A percentile compares a stretch with the other conserved stretches of the same genome.
These are phyloP conservation scores for Rosa chinensis DNA, from an alignment of 306 rosid species.

Conservation along the genomic window DNA sequence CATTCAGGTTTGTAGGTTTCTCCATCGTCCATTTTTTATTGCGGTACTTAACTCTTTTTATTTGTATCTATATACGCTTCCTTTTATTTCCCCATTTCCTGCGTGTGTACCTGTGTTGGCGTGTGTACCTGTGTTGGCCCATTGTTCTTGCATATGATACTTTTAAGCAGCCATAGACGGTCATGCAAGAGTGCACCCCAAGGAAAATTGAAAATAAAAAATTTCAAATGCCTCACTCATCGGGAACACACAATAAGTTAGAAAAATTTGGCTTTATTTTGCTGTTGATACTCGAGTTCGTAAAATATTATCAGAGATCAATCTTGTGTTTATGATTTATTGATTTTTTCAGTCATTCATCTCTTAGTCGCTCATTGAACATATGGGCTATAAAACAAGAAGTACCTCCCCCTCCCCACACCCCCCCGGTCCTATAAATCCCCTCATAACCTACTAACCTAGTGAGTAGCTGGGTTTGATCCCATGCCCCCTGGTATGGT, in stretches of 20 bases:
- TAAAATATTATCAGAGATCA: neutral
- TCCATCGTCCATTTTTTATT: neutral
- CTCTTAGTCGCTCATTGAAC: neutral
- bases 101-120: neutral
- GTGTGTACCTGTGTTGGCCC: neutral
- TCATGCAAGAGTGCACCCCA: neutral
- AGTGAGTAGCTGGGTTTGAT: neutral
- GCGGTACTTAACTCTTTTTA: neutral
- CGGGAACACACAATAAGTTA: neutral
- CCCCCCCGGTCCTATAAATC: neutral
- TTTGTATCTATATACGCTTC: neutral
- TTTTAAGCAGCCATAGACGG: neutral
- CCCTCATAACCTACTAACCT: neutral
- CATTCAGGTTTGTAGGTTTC: conserved; percentile 74
- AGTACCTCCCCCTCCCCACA: neutral
- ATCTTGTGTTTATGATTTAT: neutral
- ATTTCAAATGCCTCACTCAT: neutral
- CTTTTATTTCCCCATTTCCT: neutral
- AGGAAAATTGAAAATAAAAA: neutral
- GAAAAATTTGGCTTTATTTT: neutral
- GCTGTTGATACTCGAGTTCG: neutral
- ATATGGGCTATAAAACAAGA: neutral
- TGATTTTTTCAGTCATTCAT: neutral
- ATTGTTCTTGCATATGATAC: neutral
- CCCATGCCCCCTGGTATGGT: neutral